Conservation (phyloP, 352 stramenopile genomes). For the Thalassiosira ordinaria region DNA sequence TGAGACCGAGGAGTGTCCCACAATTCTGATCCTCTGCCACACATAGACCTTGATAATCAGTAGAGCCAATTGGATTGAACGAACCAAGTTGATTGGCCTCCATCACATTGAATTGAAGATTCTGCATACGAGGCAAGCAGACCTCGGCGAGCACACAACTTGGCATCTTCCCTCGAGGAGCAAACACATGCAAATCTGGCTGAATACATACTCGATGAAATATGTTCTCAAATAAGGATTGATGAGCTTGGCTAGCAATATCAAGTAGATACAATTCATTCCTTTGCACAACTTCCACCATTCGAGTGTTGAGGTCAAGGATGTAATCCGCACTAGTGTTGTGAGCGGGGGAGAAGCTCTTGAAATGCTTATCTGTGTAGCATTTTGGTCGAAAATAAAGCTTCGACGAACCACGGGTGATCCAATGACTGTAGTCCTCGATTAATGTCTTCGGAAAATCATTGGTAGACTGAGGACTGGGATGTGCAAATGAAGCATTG, state of each 20-base stretch:
- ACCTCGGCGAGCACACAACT: constrained; percentile 9
- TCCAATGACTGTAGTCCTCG: constrained; percentile 27
- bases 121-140: constrained; percentile 4
- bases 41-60: constrained; percentile 5
- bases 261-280: constrained; percentile 8
- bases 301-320: constrained; percentile 15
- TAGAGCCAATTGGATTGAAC: constrained; percentile 9
- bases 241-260: constrained; percentile 10
- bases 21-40: constrained; percentile 22
- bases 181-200: constrained; percentile 26
- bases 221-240: constrained; percentile 13
- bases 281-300: background rate
- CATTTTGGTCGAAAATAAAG: constrained; percentile 15
- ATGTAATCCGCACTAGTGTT: background rate
- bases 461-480: background rate
- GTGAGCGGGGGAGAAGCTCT: background rate
- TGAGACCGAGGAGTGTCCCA: constrained; percentile 10
- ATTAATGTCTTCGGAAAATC: constrained; percentile 23
- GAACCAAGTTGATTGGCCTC: background rate
- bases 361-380: constrained; percentile 4
- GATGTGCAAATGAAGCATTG: constrained; percentile 2
- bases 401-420: constrained; percentile 2
- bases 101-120: constrained; percentile 14
- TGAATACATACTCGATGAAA: constrained; percentile 9
- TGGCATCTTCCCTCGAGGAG: no score